A percentile compares a stretch with the other conserved stretches of the same genome.
Conservation (phyloP, 306 rosid genomes). For the Sechiopsis laciniata region DNA sequence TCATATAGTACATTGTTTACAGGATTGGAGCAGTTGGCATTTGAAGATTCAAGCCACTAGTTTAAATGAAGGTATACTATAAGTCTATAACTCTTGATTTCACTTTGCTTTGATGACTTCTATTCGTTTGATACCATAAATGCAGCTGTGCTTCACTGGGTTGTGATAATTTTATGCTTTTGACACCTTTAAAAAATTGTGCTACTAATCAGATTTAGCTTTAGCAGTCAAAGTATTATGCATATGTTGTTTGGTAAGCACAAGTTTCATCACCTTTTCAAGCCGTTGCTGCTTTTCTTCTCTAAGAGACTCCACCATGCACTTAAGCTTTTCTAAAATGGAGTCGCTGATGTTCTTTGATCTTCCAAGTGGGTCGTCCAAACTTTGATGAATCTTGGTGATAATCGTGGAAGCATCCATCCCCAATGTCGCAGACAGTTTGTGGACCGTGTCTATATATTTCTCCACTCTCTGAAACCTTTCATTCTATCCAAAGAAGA, state of each 20-base stretch:
- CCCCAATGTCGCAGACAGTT: slow-evolving; percentile 73
- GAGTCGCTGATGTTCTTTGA: slow-evolving; percentile 66
- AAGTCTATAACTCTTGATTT: not conserved
- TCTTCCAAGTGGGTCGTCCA: slow-evolving; percentile 61
- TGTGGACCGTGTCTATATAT: slow-evolving; percentile 50
- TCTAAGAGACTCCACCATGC: slow-evolving; percentile 61
- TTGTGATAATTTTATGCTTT: not conserved
- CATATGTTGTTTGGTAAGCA: not conserved
- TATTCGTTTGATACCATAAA: not conserved
- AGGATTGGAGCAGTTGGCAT: slow-evolving; percentile 19
- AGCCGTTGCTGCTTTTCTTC: slow-evolving; percentile 83
- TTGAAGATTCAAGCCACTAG: not conserved
- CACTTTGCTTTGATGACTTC: not conserved
- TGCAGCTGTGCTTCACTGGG: not conserved
- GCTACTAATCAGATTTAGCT: not conserved
- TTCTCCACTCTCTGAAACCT: slow-evolving; percentile 70
- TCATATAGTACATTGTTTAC: slow-evolving; percentile 11
- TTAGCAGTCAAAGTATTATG: no score
- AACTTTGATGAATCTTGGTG: slow-evolving; percentile 73
- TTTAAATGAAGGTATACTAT: not conserved
- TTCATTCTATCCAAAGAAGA: slow-evolving; percentile 50
- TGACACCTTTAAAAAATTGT: not conserved
- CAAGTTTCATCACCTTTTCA: slow-evolving; percentile 50
- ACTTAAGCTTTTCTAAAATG: slow-evolving; percentile 63
- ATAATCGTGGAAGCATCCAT: slow-evolving; percentile 66